These are phyloP conservation scores for Crepidotus variabilis DNA, from an alignment of 768 basidiomycete species.

Conservation along the genomic window DNA sequence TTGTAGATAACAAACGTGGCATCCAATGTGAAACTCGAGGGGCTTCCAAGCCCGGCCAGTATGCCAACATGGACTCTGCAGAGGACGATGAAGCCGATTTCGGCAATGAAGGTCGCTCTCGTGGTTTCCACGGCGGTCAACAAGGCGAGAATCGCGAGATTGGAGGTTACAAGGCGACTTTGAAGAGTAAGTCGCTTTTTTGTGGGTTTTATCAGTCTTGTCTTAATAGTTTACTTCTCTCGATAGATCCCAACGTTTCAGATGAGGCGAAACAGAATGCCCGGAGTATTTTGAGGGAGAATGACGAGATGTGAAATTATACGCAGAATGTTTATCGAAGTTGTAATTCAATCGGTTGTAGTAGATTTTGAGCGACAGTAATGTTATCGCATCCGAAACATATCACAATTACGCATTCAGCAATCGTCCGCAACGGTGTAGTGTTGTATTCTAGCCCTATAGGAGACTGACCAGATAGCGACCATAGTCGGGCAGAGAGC, in stretches of 20 bases:
- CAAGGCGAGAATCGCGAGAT: slow-evolving; percentile 15
- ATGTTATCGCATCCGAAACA: too few species aligned
- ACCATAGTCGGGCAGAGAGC: too few species aligned
- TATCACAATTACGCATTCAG: too few species aligned
- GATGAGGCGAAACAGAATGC: slow-evolving; percentile 21
- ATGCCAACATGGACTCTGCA: background rate
- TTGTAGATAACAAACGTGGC: background rate
- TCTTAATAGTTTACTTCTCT: too few species aligned
- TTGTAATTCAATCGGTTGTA: too few species aligned
- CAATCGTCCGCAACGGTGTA: too few species aligned
- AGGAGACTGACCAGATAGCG: too few species aligned
- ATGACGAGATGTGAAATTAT: slow-evolving; percentile 4
- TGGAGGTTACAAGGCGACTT: slow-evolving; percentile 29
- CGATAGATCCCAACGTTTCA: slow-evolving; percentile 22
- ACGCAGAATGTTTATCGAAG: too few species aligned
- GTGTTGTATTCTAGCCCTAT: too few species aligned
- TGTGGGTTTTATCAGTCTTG: background rate
- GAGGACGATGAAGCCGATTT: background rate
- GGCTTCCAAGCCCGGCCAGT: background rate
- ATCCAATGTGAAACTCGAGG: background rate
- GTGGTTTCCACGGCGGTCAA: background rate
- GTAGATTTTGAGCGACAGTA: too few species aligned
- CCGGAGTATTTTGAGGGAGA: slow-evolving; percentile 11
- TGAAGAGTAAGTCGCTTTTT: slow-evolving; percentile 23
- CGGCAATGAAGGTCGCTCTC: background rate